Evolutionary conservation across 352 stramenopile genomes (phyloP), one percentile per base, ranked within the genome.

Genomic region (Blastocystis hominis): DNA sequence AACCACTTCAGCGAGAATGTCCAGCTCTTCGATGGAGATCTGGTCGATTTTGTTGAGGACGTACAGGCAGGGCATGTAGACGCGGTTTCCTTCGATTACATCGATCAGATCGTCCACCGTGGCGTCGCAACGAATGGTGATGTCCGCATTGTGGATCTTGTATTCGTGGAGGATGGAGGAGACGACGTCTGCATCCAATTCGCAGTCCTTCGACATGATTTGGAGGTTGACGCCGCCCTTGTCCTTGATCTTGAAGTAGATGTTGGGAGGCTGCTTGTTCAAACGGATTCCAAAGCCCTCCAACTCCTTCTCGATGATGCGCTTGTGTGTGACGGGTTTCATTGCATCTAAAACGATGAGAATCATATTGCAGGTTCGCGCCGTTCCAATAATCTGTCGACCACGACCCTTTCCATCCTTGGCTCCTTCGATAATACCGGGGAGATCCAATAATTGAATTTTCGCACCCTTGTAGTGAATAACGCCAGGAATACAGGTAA

Each of bases 21-120:
- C 96, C 0, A 99, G 92, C 91, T 98, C 96, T 90, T 98, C 95
- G 91, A 98, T 98, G 34, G 95, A 97, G 38, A 99, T 93, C 90
- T 97, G 92, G 90, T 99, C 97, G 89, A 99, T 99, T 91, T 99
- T 99, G 92, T 99, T 99, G 84, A 98, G 94, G 75, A 98, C 94
- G 91, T 98, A 99, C 15, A 98, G 90, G 68, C 93, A 95, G 54
- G 96, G 96, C 88, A 98, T 98, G 91, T 99, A 99, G 30, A 96
- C 92, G 76, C 96, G 92, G 91, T 98, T 98, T 75, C 95, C 95
- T 90, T 98, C 95, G 80, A 99, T 97, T 42, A 98, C 95, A 90
- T 99, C 97, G 90, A 99, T 98, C 69, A 99, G 93, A 89, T 98
- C 94, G 92, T 99, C 96, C 24, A 97, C 94, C 15, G 95, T 97